Evolutionary conservation across 2,329 filamentous ascomycete genomes (phyloP), one percentile per base, ranked within the genome.

Genomic region (Scopulariopsis brevicaulis): DNA sequence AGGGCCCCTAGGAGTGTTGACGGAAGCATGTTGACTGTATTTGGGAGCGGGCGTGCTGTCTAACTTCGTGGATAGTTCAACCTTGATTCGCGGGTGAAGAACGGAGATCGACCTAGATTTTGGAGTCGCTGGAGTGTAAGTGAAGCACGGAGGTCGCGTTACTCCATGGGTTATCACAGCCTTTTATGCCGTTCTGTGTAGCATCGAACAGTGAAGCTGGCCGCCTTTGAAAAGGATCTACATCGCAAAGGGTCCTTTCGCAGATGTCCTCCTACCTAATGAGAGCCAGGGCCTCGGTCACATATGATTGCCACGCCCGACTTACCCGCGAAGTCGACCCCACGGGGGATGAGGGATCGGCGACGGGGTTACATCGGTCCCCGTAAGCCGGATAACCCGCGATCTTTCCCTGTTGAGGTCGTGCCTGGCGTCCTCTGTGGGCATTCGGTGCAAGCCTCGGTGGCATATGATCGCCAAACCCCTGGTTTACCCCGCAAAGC

Each of bases 1-100:
- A 58, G 54, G 51, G 56, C 55, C 40, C 59, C 59, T 6, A 62
- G 55, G 57, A 50, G 20, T 20, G 20, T 22, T 24, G 46, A 22
- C n/a, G 46, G 20, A n/a, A 50, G 20, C 46, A 50, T 50, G 46
- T 50, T 20, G 7, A 4, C 14, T 48, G 43, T 48, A 22, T 48
- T 8, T 32, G 28, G 28, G 28, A 32, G 28, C 8, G 28, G 28
- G 28, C 28, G 28, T 32, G 28, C 28, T 32, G 28, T 8, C n/a
- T 5, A 22, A 11, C 20, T 6, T 8, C 8, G 8, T 50, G 20
- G 3, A 4, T 50, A 10, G 11, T 24, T 50, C 4, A 20, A 24
- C 46, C 22, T 37, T 50, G 20, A 11, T 50, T 50, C 11, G 20
- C 22, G 20, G 10, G 20, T 12, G n/a, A 50, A 24, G 46, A 12